Percentiles rank a stretch among this genome's conserved stretches.
phyloP scores from a whole-genome alignment of 352 stramenopile species.

The Phytophthora agathidicida region DNA sequence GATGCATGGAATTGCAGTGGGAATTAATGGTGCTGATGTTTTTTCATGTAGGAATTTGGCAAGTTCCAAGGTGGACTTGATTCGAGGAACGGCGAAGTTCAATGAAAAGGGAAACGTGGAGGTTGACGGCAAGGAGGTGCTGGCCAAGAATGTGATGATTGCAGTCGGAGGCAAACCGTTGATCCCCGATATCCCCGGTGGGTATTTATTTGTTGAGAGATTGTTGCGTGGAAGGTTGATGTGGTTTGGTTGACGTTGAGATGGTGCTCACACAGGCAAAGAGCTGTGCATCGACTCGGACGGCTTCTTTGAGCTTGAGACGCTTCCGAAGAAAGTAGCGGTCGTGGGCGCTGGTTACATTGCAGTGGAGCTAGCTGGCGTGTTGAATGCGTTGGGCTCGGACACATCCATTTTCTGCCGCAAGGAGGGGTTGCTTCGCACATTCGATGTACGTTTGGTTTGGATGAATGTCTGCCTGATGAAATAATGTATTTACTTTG shows the following conservation, averaged over 20 bases:
- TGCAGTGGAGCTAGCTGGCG: slow-evolving; percentile 96
- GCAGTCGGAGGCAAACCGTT: slow-evolving; percentile 64
- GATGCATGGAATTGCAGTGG: neutral
- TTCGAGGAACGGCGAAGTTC: slow-evolving; percentile 92
- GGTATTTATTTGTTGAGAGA: neutral
- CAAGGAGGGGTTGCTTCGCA: slow-evolving; percentile 82
- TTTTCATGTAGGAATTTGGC: slow-evolving; percentile 73
- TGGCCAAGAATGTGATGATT: slow-evolving; percentile 69
- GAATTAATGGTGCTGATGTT: neutral
- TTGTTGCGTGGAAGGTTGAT: neutral
- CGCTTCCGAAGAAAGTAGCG: slow-evolving; percentile 92
- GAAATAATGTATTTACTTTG: no score
- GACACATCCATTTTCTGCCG: slow-evolving; percentile 93
- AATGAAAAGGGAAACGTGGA: slow-evolving; percentile 76
- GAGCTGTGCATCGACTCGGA: slow-evolving; percentile 96
- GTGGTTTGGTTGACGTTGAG: neutral
- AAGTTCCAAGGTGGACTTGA: slow-evolving; percentile 90
- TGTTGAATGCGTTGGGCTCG: slow-evolving; percentile 93
- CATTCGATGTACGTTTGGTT: slow-evolving; percentile 90
- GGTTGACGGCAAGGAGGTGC: slow-evolving; percentile 68
- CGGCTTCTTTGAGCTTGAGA: slow-evolving; percentile 97
- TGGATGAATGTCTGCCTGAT: neutral
- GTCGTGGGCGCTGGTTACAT: slow-evolving; percentile 99
- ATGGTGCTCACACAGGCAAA: slow-evolving; percentile 45
- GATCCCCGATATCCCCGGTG: slow-evolving; percentile 64